These are phyloP conservation scores for Carex littledalei DNA, from an alignment of 176 grass and related monocot genomes.

Conservation along the genomic window DNA sequence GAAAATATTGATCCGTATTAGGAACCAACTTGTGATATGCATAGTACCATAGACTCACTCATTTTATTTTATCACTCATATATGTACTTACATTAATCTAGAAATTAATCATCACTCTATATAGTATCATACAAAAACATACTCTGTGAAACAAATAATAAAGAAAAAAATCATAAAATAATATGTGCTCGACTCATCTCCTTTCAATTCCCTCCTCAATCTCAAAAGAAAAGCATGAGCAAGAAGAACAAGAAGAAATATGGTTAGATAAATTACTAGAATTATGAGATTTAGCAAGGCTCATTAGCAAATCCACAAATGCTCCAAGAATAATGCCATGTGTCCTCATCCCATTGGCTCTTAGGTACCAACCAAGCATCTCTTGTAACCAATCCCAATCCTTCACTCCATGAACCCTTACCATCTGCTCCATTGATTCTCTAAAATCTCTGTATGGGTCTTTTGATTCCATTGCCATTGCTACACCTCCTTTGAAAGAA, in stretches of 20 bases:
- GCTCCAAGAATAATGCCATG: constrained; percentile 71
- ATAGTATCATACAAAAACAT: background rate
- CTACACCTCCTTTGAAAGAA: constrained; percentile 41
- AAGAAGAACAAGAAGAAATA: constrained; percentile 29
- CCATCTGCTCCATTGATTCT: constrained; percentile 86
- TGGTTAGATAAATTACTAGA: constrained; percentile 1
- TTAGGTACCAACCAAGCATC: constrained; percentile 81
- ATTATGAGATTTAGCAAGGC: constrained; percentile 31
- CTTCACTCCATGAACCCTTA: constrained; percentile 41
- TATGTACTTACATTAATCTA: background rate
- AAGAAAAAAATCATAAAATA: constrained; percentile 5
- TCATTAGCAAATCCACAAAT: constrained; percentile 63
- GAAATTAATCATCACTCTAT: background rate
- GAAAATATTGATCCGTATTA: too few relatives aligned
- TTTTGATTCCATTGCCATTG: constrained; percentile 47
- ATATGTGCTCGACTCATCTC: background rate
- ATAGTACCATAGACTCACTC: too few relatives aligned
- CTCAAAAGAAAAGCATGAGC: constrained; percentile 8
- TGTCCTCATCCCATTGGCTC: constrained; percentile 58
- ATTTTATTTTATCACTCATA: background rate
- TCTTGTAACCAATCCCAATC: constrained; percentile 80
- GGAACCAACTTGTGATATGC: too few relatives aligned
- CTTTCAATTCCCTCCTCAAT: background rate
- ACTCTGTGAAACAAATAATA: background rate
- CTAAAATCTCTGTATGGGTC: constrained; percentile 72